These are phyloP conservation scores for Teunomyces gatunensis DNA, from an alignment of 805 yeast species.

Conservation along the genomic window DNA sequence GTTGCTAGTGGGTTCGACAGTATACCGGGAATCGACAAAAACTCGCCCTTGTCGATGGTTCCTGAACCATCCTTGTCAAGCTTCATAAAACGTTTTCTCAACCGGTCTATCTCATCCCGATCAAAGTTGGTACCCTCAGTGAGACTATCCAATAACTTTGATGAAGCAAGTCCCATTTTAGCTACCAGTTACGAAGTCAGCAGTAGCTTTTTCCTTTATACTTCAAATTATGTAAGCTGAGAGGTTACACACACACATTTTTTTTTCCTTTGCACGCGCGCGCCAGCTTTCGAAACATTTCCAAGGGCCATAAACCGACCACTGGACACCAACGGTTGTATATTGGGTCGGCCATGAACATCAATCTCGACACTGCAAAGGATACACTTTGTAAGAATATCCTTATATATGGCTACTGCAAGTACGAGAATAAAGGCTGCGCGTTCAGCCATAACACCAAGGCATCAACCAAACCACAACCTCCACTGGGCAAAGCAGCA, in stretches of 20 bases:
- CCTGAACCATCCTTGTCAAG: slow-evolving; percentile 92
- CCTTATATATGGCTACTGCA: slow-evolving; percentile 83
- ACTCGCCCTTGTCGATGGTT: slow-evolving; percentile 85
- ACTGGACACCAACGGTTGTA: neutral
- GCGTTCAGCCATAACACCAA: slow-evolving; percentile 64
- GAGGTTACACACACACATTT: neutral
- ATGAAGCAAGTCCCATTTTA: slow-evolving; percentile 59
- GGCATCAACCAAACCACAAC: neutral
- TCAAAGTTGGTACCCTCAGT: slow-evolving; percentile 86
- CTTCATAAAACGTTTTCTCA: slow-evolving; percentile 92
- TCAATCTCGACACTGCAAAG: slow-evolving; percentile 58
- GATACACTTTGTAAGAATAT: slow-evolving; percentile 82
- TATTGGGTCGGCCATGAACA: slow-evolving; percentile 18
- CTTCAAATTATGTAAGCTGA: too few relatives aligned
- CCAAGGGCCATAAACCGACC: neutral
- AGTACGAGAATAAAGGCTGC: slow-evolving; percentile 84
- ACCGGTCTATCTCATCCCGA: slow-evolving; percentile 85
- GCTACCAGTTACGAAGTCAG: too few relatives aligned
- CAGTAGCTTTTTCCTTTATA: too few relatives aligned
- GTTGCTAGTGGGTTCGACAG: slow-evolving; percentile 85
- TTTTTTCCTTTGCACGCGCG: neutral
- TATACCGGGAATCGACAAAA: slow-evolving; percentile 89
- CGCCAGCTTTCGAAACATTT: neutral
- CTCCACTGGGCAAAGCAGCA: slow-evolving; percentile 47
- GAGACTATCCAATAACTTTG: slow-evolving; percentile 62